Percentiles rank a stretch among this genome's conserved stretches.
phyloP scores from a whole-genome alignment of 176 grass and related monocot genomes.

The Thalia dealbata region DNA sequence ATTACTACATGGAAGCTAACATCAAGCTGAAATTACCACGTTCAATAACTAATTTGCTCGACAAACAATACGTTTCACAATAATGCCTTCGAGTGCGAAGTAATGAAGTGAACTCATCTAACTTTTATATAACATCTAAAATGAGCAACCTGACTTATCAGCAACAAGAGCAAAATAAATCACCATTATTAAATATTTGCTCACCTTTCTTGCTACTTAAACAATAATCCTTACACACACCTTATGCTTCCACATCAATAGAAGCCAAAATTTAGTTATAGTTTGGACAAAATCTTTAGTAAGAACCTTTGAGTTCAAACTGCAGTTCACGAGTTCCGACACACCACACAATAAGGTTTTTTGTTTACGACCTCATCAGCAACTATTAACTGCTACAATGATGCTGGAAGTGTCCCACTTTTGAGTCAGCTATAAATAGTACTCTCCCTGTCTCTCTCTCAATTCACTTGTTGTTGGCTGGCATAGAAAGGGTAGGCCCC shows the following conservation, averaged over 20 bases:
- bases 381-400: not conserved
- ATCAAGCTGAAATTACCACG: too few species aligned
- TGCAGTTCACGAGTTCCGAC: not conserved
- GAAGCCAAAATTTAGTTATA: not conserved
- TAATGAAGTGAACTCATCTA: too few species aligned
- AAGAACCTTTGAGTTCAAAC: not conserved
- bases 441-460: not conserved
- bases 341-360: not conserved
- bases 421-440: not conserved
- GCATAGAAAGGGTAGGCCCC: slow-evolving; percentile 15
- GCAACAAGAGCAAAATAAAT: not conserved
- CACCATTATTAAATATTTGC: not conserved
- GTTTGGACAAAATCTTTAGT: slow-evolving; percentile 2
- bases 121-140: too few species aligned
- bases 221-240: not conserved
- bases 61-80: too few species aligned
- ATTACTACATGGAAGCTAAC: too few species aligned
- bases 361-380: not conserved
- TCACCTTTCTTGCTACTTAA: not conserved
- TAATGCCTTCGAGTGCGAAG: too few species aligned
- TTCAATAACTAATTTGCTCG: too few species aligned
- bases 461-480: slow-evolving; percentile 16
- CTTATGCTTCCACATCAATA: not conserved
- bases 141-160: too few species aligned
- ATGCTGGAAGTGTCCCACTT: not conserved